A percentile compares a stretch with the other conserved stretches of the same genome.
phyloP scores from a whole-genome alignment of 1,284 basidiomycete genomes.

The Inonotus hispidus region DNA sequence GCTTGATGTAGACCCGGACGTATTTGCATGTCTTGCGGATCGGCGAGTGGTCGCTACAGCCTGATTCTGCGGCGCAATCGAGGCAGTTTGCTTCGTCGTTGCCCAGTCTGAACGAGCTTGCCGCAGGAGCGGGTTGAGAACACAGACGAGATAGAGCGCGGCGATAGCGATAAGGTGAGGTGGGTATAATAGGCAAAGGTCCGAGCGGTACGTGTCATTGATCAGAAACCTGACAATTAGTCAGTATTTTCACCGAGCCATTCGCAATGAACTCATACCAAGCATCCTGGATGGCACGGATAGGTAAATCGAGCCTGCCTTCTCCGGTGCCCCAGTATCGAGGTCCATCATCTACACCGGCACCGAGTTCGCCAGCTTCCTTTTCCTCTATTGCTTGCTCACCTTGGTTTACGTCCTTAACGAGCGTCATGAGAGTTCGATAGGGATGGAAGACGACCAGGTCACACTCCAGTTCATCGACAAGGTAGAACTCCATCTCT shows the following conservation, averaged over 20 bases:
- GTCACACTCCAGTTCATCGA: conserved; percentile 96
- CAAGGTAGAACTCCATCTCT: conserved; percentile 98
- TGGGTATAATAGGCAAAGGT: conserved; percentile 86
- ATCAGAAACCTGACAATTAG: conserved; percentile 74
- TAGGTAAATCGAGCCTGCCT: conserved; percentile 59
- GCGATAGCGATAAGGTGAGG: conserved; percentile 93
- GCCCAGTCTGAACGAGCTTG: conserved; percentile 27
- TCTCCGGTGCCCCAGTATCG: conserved; percentile 75
- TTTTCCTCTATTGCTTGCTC: conserved; percentile 33
- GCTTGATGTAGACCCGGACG: background rate
- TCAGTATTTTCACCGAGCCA: background rate
- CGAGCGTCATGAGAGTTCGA: conserved; percentile 75
- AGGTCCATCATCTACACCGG: conserved; percentile 53
- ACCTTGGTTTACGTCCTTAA: conserved; percentile 37
- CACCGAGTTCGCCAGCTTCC: conserved; percentile 61
- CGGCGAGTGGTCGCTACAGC: conserved; percentile 9
- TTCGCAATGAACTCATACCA: conserved; percentile 42
- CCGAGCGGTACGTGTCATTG: conserved; percentile 93
- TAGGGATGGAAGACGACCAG: conserved; percentile 93
- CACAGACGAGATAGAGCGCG: conserved; percentile 82
- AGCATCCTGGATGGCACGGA: conserved; percentile 67
- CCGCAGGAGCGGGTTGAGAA: conserved; percentile 55
- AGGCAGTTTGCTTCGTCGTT: conserved; percentile 25
- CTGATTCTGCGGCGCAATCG: conserved; percentile 24
- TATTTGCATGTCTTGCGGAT: conserved; percentile 9